A percentile compares a stretch with the other conserved stretches of the same genome.
Conservation (phyloP, 1,284 basidiomycete genomes). For the Rhodotorula sp. region DNA sequence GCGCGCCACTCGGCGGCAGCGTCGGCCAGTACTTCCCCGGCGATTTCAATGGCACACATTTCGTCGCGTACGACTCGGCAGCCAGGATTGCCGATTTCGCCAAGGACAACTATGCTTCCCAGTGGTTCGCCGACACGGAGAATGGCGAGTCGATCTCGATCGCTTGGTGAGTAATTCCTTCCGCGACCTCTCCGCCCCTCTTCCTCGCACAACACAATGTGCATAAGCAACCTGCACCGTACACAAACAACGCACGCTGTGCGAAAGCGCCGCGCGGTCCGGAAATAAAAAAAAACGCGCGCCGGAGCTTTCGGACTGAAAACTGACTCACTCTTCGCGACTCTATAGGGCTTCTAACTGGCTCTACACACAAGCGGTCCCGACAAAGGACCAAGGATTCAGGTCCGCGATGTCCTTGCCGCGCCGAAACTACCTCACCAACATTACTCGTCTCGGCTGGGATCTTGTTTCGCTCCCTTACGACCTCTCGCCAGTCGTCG, state of each 20-base stretch:
- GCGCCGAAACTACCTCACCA: constrained; percentile 13
- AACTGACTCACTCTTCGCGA: neutral
- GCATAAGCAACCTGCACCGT: no score
- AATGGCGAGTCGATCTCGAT: neutral
- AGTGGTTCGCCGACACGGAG: neutral
- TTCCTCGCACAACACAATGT: neutral
- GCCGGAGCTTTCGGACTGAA: neutral
- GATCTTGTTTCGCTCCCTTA: constrained; percentile 14
- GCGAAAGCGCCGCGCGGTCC: no score
- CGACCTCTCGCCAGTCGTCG: constrained; percentile 5
- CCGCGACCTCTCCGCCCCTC: neutral
- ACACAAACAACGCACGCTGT: neutral
- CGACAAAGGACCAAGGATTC: no score
- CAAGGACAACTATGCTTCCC: constrained; percentile 7
- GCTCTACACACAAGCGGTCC: constrained; percentile 17
- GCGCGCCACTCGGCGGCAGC: constrained; percentile 7
- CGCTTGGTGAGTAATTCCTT: neutral
- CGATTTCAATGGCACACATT: constrained; percentile 7
- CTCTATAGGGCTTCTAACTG: constrained; percentile 2
- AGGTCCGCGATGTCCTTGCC: constrained; percentile 16
- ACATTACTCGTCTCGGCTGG: constrained; percentile 8
- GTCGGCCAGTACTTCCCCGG: constrained; percentile 14
- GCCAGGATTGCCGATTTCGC: neutral
- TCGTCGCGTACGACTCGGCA: constrained; percentile 1
- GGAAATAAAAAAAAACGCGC: no score